Conservation (phyloP, 2,329 filamentous ascomycete genomes). For the Fusarium nodosum region DNA sequence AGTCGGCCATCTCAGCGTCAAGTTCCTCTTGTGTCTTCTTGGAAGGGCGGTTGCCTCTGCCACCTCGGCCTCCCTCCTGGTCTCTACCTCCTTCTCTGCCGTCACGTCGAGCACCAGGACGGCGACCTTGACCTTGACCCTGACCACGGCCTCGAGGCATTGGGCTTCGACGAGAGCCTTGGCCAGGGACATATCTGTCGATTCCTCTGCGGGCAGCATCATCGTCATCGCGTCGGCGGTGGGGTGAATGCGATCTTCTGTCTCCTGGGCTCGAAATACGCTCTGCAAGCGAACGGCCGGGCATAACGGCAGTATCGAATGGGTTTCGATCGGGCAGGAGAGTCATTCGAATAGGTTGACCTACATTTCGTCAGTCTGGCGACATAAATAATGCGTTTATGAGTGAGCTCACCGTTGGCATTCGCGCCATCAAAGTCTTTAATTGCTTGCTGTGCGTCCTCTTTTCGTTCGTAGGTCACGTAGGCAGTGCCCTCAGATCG, state of each 20-base stretch:
- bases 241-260: slow-evolving; percentile 73
- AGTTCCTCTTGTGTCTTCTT: slow-evolving; percentile 93
- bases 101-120: slow-evolving; percentile 60
- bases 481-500: slow-evolving; percentile 88
- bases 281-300: slow-evolving; percentile 70
- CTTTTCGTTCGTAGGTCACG: slow-evolving; percentile 79
- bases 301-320: slow-evolving; percentile 68
- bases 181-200: slow-evolving; percentile 82
- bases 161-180: slow-evolving; percentile 68
- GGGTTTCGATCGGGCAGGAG: slow-evolving; percentile 73
- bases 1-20: slow-evolving; percentile 97
- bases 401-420: slow-evolving; percentile 73
- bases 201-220: slow-evolving; percentile 76
- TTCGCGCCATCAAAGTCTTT: slow-evolving; percentile 90
- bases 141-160: slow-evolving; percentile 62
- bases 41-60: slow-evolving; percentile 66
- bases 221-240: slow-evolving; percentile 63
- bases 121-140: slow-evolving; percentile 55
- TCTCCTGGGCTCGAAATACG: slow-evolving; percentile 68
- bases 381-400: neutral
- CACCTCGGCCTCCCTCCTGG: slow-evolving; percentile 56
- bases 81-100: slow-evolving; percentile 59
- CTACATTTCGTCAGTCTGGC: slow-evolving; percentile 54
- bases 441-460: slow-evolving; percentile 81
- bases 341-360: slow-evolving; percentile 83